These are phyloP conservation scores for Arctium lappa DNA, from an alignment of 129 eudicot species.

Conservation along the genomic window DNA sequence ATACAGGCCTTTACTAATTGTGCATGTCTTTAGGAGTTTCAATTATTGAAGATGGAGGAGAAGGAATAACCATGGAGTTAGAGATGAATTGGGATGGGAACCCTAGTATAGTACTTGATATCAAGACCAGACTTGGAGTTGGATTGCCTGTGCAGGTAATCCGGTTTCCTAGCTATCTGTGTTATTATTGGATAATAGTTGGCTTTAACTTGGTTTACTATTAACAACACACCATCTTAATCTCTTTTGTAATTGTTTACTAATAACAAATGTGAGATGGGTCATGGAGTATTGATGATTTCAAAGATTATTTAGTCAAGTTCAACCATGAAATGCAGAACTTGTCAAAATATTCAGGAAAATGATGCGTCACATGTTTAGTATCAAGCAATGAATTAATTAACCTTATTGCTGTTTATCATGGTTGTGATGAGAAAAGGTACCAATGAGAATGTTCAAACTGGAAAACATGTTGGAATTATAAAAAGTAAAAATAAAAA, in stretches of 20 bases:
- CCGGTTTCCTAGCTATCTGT: background rate
- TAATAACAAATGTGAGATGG: background rate
- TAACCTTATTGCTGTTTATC: background rate
- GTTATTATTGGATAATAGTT: background rate
- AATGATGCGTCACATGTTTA: background rate
- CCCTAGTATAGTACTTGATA: slow-evolving; percentile 88
- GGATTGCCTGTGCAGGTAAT: slow-evolving; percentile 93
- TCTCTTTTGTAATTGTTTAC: background rate
- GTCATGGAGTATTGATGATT: background rate
- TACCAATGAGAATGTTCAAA: background rate
- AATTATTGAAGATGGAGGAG: slow-evolving; percentile 64
- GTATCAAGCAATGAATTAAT: background rate
- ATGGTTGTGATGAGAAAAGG: background rate
- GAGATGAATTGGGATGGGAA: slow-evolving; percentile 99
- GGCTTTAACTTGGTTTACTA: background rate
- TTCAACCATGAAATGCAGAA: background rate
- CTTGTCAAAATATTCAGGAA: background rate
- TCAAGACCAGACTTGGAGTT: slow-evolving; percentile 83
- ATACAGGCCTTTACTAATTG: background rate
- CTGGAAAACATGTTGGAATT: background rate
- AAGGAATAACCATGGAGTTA: slow-evolving; percentile 93
- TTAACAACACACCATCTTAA: background rate
- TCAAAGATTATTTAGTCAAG: background rate
- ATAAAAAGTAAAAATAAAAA: too few relatives aligned
- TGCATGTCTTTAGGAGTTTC: slow-evolving; percentile 56